Evolutionary conservation across 2,329 filamentous ascomycete species (phyloP).

Genomic region (Beauveria brongniartii): DNA sequence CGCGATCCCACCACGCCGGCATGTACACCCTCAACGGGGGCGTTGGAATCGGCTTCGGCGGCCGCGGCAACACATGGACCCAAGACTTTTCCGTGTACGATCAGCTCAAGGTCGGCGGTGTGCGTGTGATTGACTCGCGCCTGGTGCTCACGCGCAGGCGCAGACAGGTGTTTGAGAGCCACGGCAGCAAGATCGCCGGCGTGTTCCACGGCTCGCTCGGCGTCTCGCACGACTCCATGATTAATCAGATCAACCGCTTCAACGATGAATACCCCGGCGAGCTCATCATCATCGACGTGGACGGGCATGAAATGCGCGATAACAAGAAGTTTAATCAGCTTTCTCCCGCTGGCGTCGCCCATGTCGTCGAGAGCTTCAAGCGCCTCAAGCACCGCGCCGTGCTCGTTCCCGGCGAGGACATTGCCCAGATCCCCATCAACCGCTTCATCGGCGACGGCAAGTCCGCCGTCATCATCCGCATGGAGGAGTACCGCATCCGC

Average conservation of each 20-base stretch:
- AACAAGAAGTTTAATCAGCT: background rate
- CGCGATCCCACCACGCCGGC: constrained; percentile 25
- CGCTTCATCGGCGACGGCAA: constrained; percentile 18
- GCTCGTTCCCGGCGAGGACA: constrained; percentile 18
- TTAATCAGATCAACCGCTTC: constrained; percentile 22
- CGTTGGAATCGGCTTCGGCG: constrained; percentile 9
- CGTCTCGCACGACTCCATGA: constrained; percentile 20
- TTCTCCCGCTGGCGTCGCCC: background rate
- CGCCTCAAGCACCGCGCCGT: constrained; percentile 16
- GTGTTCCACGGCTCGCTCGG: constrained; percentile 20
- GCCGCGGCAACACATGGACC: constrained; percentile 17
- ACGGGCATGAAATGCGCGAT: constrained; percentile 11
- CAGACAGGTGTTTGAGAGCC: constrained; percentile 15
- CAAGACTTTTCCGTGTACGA: constrained; percentile 16
- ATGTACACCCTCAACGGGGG: constrained; percentile 14
- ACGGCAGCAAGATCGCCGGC: constrained; percentile 14
- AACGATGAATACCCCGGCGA: constrained; percentile 23
- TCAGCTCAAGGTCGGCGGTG: constrained; percentile 21
- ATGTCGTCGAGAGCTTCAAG: constrained; percentile 18
- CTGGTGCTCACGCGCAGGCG: constrained; percentile 8
- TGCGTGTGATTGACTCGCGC: constrained; percentile 24
- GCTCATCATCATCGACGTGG: constrained; percentile 26
- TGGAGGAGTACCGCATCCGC: constrained; percentile 18
- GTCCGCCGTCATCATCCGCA: constrained; percentile 23
- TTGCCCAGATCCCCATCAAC: constrained; percentile 19